These are phyloP conservation scores for Candolleomyces aberdarensis DNA, from an alignment of 768 basidiomycete genomes.

Conservation along the genomic window DNA sequence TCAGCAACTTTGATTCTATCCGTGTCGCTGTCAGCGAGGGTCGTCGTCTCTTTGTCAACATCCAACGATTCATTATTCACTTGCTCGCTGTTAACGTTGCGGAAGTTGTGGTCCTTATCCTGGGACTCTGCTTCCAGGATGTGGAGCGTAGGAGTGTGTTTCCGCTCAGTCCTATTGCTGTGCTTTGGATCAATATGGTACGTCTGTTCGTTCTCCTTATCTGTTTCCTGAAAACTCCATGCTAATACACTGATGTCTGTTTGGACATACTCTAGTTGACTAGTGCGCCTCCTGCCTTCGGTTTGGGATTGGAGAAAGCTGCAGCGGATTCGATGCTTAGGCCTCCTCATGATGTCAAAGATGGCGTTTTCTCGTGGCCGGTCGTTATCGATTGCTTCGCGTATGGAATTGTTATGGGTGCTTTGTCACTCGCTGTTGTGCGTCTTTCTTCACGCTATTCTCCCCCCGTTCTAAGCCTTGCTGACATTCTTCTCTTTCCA, in stretches of 20 bases:
- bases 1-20: conserved; percentile 56
- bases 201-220: no score
- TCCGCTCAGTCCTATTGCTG: conserved; percentile 51
- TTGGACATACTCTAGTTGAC: conserved; percentile 16
- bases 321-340: conserved; percentile 47
- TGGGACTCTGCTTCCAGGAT: conserved; percentile 59
- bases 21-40: conserved; percentile 54
- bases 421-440: conserved; percentile 29
- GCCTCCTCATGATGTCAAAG: conserved; percentile 37
- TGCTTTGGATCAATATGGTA: conserved; percentile 48
- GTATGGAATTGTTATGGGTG: conserved; percentile 37
- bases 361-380: conserved; percentile 36
- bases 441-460: conserved; percentile 5
- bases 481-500: conserved; percentile 1
- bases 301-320: conserved; percentile 49
- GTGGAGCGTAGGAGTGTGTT: conserved; percentile 45
- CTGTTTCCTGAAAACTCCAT: no score
- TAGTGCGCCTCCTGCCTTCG: conserved; percentile 53
- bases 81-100: conserved; percentile 52
- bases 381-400: conserved; percentile 33
- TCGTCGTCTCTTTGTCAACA: conserved; percentile 53
- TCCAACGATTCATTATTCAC: conserved; percentile 54
- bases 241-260: no score
- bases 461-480: neutral
- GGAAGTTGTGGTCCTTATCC: conserved; percentile 50